These are phyloP conservation scores for Phylloporus scabripes DNA, from an alignment of 768 basidiomycete species.

Conservation along the genomic window DNA sequence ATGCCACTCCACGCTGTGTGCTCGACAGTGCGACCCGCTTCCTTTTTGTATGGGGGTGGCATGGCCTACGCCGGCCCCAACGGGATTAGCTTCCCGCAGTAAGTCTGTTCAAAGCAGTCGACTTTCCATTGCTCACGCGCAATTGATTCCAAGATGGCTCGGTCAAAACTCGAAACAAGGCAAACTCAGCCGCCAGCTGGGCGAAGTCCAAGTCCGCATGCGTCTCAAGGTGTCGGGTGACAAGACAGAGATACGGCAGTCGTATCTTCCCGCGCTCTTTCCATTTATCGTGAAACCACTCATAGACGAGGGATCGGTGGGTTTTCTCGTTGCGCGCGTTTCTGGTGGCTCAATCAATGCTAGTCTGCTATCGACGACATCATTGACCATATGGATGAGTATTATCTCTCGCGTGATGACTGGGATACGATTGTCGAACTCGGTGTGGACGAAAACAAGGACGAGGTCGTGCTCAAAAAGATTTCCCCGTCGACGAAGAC, in stretches of 20 bases:
- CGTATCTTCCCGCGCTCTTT: conserved; percentile 86
- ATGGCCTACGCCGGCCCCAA: conserved; percentile 62
- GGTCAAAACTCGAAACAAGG: conserved; percentile 94
- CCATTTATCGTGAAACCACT: conserved; percentile 78
- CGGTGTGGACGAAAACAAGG: conserved; percentile 76
- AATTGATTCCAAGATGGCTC: conserved; percentile 64
- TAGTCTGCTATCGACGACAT: conserved; percentile 65
- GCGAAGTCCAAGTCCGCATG: conserved; percentile 94
- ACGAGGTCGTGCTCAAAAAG: conserved; percentile 74
- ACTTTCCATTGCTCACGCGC: not conserved
- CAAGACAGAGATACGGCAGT: conserved; percentile 83
- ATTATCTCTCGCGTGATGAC: conserved; percentile 89
- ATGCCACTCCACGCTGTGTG: conserved; percentile 92
- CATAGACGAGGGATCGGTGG: conserved; percentile 63
- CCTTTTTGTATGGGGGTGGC: conserved; percentile 69
- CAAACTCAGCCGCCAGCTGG: conserved; percentile 74
- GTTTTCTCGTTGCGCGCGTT: conserved; percentile 30
- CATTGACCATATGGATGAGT: conserved; percentile 89
- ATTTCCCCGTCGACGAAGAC: conserved; percentile 79
- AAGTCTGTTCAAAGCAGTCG: conserved; percentile 25
- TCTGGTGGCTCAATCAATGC: not conserved
- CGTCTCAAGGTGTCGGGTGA: conserved; percentile 89
- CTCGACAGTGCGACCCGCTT: conserved; percentile 87
- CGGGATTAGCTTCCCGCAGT: conserved; percentile 80
- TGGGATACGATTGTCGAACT: conserved; percentile 96